Evolutionary conservation across 2,329 filamentous ascomycete species (phyloP).

Genomic region (Curvularia lunata): DNA sequence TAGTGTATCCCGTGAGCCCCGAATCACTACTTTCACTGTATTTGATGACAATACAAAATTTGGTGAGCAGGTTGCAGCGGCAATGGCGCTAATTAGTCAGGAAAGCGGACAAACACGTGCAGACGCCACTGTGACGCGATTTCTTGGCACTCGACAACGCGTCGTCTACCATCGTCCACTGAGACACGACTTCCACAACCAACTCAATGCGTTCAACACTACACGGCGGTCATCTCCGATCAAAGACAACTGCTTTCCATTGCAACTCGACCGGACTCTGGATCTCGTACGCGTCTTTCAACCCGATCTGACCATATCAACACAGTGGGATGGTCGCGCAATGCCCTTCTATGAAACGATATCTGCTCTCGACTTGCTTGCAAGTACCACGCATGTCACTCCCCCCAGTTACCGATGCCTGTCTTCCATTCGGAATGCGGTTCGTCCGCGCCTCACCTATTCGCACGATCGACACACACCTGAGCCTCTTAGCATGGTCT

Average conservation of each 20-base stretch:
- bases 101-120: conserved; percentile 7
- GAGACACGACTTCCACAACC: conserved; percentile 15
- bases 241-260: conserved; percentile 8
- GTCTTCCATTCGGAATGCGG: conserved; percentile 69
- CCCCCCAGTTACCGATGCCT: conserved; percentile 77
- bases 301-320: conserved; percentile 39
- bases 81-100: conserved; percentile 17
- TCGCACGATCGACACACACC: conserved; percentile 57
- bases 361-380: conserved; percentile 45
- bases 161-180: conserved; percentile 11
- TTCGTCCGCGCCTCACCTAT: conserved; percentile 50
- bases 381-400: conserved; percentile 67
- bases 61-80: not conserved
- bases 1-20: not conserved
- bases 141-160: conserved; percentile 21
- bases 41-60: not conserved
- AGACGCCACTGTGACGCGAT: conserved; percentile 6
- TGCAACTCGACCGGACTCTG: conserved; percentile 23
- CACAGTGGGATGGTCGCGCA: conserved; percentile 32
- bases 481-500: conserved; percentile 66
- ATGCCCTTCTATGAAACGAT: conserved; percentile 26
- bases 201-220: conserved; percentile 23
- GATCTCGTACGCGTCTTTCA: conserved; percentile 10
- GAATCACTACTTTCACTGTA: not conserved
- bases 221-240: conserved; percentile 18